These are phyloP conservation scores for Alternaria solani DNA, from an alignment of 2,329 filamentous ascomycete species.

Conservation along the genomic window DNA sequence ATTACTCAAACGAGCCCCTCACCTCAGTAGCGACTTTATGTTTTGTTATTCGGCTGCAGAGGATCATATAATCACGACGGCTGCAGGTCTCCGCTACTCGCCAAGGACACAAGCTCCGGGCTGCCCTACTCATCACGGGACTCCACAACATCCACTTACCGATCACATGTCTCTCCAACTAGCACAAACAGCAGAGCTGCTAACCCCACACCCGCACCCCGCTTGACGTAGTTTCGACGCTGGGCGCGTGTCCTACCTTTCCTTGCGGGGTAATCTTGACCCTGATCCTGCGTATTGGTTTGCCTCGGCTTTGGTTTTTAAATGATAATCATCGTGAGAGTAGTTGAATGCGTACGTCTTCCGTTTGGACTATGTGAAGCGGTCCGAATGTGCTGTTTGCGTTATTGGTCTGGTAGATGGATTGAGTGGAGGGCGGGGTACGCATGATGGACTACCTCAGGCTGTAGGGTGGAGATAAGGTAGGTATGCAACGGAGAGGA, in stretches of 20 bases:
- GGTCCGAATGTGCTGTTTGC: not conserved
- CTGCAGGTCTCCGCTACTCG: not conserved
- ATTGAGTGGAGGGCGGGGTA: not conserved
- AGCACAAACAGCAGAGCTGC: not conserved
- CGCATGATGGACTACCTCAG: not conserved
- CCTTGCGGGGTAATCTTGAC: slow-evolving; percentile 13
- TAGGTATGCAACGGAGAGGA: not conserved
- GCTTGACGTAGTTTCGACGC: not conserved
- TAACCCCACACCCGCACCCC: not conserved
- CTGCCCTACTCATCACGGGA: too few relatives aligned
- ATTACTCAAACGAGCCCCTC: not conserved
- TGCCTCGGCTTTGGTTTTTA: slow-evolving; percentile 1
- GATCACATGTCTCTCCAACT: not conserved
- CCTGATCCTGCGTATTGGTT: not conserved
- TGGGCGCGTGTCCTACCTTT: slow-evolving; percentile 1
- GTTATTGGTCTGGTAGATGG: not conserved
- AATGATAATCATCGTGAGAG: not conserved
- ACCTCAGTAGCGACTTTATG: not conserved
- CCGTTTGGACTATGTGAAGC: not conserved
- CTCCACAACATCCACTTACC: not conserved
- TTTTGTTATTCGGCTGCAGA: not conserved
- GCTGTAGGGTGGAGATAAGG: not conserved
- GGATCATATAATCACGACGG: not conserved
- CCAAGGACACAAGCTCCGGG: not conserved
- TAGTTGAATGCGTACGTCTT: not conserved